phyloP scores from a whole-genome alignment of 176 grass and related monocot species.

The Elymus sibiricus region DNA sequence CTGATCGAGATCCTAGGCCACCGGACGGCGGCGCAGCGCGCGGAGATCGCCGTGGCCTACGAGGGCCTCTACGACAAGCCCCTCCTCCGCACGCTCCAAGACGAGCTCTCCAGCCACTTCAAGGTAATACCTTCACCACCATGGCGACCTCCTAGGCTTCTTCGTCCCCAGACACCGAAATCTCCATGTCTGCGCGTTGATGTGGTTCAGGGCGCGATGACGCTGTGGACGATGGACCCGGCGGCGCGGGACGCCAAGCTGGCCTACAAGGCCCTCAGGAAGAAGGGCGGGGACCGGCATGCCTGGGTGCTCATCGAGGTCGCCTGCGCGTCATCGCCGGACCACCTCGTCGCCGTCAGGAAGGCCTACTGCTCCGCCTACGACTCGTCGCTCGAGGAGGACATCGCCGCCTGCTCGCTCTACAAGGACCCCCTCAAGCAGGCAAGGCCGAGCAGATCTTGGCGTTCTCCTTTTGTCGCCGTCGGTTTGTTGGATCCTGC shows the following conservation, averaged over 20 bases:
- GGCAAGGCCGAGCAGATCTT: constrained; percentile 9
- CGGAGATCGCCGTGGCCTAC: constrained; percentile 59
- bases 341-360: constrained; percentile 85
- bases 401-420: constrained; percentile 50
- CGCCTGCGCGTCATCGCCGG: constrained; percentile 76
- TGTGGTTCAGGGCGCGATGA: constrained; percentile 62
- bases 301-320: constrained; percentile 76
- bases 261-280: constrained; percentile 54
- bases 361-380: constrained; percentile 74
- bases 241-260: constrained; percentile 85
- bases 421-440: constrained; percentile 55
- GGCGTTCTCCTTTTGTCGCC: background rate
- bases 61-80: constrained; percentile 58
- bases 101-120: constrained; percentile 73
- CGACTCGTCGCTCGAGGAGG: constrained; percentile 73
- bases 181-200: no score
- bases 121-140: constrained; percentile 23
- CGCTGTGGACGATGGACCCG: constrained; percentile 69
- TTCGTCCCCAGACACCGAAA: background rate
- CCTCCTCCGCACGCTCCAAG: constrained; percentile 54
- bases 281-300: constrained; percentile 37
- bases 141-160: background rate
- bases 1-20: constrained; percentile 70
- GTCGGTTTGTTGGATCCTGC: background rate
- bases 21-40: constrained; percentile 67